These are phyloP conservation scores for Funneliformis geosporum DNA, from an alignment of 192 early-diverging fungal species.

Conservation along the genomic window DNA sequence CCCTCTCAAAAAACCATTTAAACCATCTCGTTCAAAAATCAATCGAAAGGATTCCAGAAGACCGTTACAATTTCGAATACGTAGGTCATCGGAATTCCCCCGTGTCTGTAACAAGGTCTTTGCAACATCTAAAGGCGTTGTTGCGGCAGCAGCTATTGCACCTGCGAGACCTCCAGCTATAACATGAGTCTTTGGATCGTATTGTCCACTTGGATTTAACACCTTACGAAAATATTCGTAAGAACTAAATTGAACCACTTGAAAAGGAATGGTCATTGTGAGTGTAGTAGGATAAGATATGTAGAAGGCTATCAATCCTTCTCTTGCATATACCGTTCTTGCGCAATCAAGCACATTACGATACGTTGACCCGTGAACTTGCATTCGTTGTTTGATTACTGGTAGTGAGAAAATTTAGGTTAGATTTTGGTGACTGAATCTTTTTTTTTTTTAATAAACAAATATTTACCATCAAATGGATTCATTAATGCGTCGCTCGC, in stretches of 20 bases:
- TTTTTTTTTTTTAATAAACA: background rate
- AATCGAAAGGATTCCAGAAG: conserved; percentile 68
- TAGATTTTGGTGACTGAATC: background rate
- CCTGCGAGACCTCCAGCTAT: conserved; percentile 87
- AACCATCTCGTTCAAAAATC: conserved; percentile 77
- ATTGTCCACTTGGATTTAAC: conserved; percentile 76
- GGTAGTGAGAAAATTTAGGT: background rate
- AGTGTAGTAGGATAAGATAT: conserved; percentile 93
- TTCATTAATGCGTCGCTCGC: conserved; percentile 91
- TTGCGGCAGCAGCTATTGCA: conserved; percentile 80
- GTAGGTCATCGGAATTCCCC: conserved; percentile 70
- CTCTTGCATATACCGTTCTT: conserved; percentile 62
- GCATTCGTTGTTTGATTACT: conserved; percentile 96
- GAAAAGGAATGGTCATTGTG: conserved; percentile 93
- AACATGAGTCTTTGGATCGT: conserved; percentile 88
- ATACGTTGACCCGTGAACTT: conserved; percentile 75
- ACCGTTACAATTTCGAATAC: conserved; percentile 70
- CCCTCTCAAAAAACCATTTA: conserved; percentile 78
- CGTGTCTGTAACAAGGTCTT: conserved; percentile 96
- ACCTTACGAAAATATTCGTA: conserved; percentile 88
- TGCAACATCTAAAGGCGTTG: conserved; percentile 93
- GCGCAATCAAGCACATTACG: conserved; percentile 74
- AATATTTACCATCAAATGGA: conserved; percentile 85
- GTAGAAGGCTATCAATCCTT: conserved; percentile 88
- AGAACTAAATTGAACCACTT: conserved; percentile 88